Evolutionary conservation across 176 grass and related monocot genomes (phyloP), one percentile per base, ranked within the genome.

Genomic region (Saccharum spontaneum): DNA sequence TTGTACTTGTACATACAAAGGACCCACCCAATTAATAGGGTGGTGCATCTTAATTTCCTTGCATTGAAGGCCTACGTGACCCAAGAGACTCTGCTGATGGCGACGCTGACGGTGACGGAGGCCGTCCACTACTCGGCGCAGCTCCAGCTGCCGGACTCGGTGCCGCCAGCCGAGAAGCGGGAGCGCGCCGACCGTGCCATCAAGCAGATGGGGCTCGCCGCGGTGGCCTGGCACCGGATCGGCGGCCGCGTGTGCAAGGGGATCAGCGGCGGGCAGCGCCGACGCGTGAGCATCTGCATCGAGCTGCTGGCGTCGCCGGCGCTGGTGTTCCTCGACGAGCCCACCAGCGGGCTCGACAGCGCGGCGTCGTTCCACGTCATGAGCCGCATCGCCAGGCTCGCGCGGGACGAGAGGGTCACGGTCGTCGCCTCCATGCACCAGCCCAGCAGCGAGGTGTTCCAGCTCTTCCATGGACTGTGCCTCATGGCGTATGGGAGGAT

Each of bases 381-480:
- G 86, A 33, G 61, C 22, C 83, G 92, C 28, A 88, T 94, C 37
- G 38, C 79, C 8, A 11, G 70, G 6, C 76, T 94, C 1, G 86
- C 88, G 1, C 8, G 7, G 38, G 67, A 4, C 2, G 65, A 57
- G 23, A 40, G 75, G 8, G 83, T 81, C 71, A 94, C 91, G 1
- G 82, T 93, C 15, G 75, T 93, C n/a, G 83, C 91, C 8, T 74
- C 91, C 28, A 2, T 93, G 52, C 91, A 93, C 59, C 91, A 93
- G 83, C 91, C 88, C 3, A 76, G 91, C 83, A 67, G 72, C 15
- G 88, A 93, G 79, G 88, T 90, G 23, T 93, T 93, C 69, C 33
- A 88, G 15, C 88, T 93, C 22, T 93, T 93, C 79, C 69, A 81
- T 38, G 49, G 69, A 3, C 88, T 90, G 16, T 94, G 88, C 71